A percentile compares a stretch with the other conserved stretches of the same genome.
Conservation (phyloP, 116 monocot genomes). For the Thalassia testudinum region DNA sequence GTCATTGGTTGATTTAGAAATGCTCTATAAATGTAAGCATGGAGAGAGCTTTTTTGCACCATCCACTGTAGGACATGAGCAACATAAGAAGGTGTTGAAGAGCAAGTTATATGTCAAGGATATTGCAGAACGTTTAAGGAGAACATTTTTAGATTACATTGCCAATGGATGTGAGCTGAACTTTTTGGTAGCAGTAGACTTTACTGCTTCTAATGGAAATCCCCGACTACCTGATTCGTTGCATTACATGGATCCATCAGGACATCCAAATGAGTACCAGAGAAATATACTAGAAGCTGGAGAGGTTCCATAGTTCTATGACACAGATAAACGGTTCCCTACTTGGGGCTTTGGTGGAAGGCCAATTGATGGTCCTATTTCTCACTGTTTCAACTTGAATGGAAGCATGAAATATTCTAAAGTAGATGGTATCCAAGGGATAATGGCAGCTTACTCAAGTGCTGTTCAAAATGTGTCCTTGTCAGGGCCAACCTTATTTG, state of each 20-base stretch:
- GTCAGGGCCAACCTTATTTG: constrained; percentile 92
- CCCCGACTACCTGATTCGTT: constrained; percentile 91
- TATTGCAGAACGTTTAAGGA: constrained; percentile 33
- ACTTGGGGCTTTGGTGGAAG: constrained; percentile 98
- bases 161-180: constrained; percentile 73
- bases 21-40: constrained; percentile 28
- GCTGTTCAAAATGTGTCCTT: constrained; percentile 80
- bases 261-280: constrained; percentile 88
- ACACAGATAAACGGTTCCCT: constrained; percentile 63
- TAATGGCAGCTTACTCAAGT: constrained; percentile 85
- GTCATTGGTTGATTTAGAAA: constrained; percentile 68
- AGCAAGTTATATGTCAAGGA: constrained; percentile 63
- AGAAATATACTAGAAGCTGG: constrained; percentile 87
- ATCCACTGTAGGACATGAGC: too few relatives aligned
- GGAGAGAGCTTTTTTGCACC: constrained; percentile 45
- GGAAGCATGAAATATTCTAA: constrained; percentile 70
- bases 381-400: constrained; percentile 95
- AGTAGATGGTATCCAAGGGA: constrained; percentile 86
- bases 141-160: constrained; percentile 84
- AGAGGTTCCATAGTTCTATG: constrained; percentile 82
- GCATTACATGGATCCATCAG: constrained; percentile 91
- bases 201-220: constrained; percentile 99
- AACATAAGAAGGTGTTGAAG: constrained; percentile 44
- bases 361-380: constrained; percentile 94
- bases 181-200: constrained; percentile 94